Percentiles rank a stretch among this genome's conserved stretches.
phyloP scores from a whole-genome alignment of 345 rosid genomes.

The Pistacia atlantica region DNA sequence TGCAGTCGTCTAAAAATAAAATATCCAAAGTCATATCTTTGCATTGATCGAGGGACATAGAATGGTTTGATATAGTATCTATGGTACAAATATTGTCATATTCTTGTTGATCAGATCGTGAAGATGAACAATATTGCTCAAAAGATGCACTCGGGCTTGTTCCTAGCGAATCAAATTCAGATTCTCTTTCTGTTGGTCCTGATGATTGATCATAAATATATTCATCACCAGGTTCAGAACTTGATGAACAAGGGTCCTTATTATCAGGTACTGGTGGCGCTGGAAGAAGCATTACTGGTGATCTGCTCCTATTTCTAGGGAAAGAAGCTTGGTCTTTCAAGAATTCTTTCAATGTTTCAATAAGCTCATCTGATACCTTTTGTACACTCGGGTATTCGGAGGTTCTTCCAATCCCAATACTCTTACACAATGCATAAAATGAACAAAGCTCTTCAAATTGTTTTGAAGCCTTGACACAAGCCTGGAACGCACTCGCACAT shows the following conservation, averaged over 20 bases:
- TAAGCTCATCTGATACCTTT: constrained; percentile 67
- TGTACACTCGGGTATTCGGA: constrained; percentile 85
- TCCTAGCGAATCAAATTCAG: constrained; percentile 44
- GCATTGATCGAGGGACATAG: constrained; percentile 29
- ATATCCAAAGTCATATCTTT: constrained; percentile 25
- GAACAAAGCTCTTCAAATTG: constrained; percentile 68
- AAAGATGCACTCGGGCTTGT: constrained; percentile 30
- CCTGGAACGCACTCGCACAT: constrained; percentile 63
- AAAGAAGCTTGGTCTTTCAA: constrained; percentile 73
- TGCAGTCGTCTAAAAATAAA: constrained; percentile 41
- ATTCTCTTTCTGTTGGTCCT: constrained; percentile 28
- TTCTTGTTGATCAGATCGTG: constrained; percentile 20
- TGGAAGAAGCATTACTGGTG: constrained; percentile 30
- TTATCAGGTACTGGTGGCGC: constrained; percentile 5
- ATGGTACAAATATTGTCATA: constrained; percentile 19
- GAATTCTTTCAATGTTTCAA: constrained; percentile 78
- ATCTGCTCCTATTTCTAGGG: constrained; percentile 27
- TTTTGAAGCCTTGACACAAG: constrained; percentile 59
- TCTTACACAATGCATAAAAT: constrained; percentile 60
- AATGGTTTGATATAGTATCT: constrained; percentile 34
- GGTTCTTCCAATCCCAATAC: constrained; percentile 59
- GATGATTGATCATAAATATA: constrained; percentile 25
- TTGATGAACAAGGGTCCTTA: constrained; percentile 4
- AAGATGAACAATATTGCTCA: neutral
- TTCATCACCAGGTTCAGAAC: constrained; percentile 26